These are phyloP conservation scores for Clavispora carvajalis DNA, from an alignment of 805 yeast genomes.

Conservation along the genomic window DNA sequence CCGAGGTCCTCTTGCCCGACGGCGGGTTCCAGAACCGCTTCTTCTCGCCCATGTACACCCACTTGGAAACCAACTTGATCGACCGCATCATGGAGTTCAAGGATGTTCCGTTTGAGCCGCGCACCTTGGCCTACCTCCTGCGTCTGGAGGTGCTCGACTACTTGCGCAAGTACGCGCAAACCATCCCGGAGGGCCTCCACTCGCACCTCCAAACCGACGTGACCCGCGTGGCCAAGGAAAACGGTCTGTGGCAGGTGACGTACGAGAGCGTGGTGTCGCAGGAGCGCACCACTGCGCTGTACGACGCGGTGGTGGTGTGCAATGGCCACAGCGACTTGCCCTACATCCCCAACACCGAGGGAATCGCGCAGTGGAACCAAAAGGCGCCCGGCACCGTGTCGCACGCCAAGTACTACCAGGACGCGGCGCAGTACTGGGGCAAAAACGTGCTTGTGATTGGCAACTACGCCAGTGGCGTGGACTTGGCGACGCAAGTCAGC, in stretches of 20 bases:
- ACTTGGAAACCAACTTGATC: conserved; percentile 18
- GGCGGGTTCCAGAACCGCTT: conserved; percentile 8
- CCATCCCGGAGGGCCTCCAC: conserved; percentile 20
- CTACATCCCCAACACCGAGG: conserved; percentile 27
- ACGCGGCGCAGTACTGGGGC: conserved; percentile 17
- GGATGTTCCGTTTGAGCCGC: conserved; percentile 43
- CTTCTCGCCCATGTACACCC: conserved; percentile 21
- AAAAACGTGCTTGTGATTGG: conserved; percentile 63
- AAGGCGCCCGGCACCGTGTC: conserved; percentile 20
- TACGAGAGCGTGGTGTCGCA: conserved; percentile 4
- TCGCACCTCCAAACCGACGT: conserved; percentile 49
- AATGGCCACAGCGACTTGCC: conserved; percentile 37
- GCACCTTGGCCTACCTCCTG: conserved; percentile 49
- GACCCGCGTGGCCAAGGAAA: conserved; percentile 27
- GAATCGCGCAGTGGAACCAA: conserved; percentile 26
- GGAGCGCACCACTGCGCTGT: conserved; percentile 14
- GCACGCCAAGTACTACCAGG: conserved; percentile 32
- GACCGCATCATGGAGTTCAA: conserved; percentile 58
- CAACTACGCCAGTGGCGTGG: conserved; percentile 72
- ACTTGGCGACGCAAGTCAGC: conserved; percentile 59
- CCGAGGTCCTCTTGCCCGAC: conserved; percentile 6
- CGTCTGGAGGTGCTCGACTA: conserved; percentile 60
- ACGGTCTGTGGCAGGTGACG: conserved; percentile 7
- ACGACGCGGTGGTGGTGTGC: conserved; percentile 37
- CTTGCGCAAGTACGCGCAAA: conserved; percentile 48